Conservation (phyloP, 2,329 filamentous ascomycete genomes). For the Lecanicillium sp. region DNA sequence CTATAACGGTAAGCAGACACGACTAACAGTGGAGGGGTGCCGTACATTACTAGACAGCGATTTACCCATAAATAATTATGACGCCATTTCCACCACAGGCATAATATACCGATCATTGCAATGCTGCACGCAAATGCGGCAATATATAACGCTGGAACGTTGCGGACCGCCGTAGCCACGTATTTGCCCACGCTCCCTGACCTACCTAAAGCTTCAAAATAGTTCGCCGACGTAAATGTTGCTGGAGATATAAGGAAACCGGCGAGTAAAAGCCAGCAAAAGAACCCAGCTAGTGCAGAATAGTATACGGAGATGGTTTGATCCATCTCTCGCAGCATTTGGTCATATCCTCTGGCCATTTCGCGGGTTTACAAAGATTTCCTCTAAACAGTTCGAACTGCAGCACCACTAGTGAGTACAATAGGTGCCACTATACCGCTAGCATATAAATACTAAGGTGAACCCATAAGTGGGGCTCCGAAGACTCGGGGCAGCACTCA, state of each 20-base stretch:
- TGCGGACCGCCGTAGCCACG: neutral
- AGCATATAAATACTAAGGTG: too few species aligned
- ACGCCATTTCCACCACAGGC: neutral
- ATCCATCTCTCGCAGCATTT: neutral
- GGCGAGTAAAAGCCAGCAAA: constrained; percentile 1
- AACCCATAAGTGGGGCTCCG: too few species aligned
- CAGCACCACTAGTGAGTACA: too few species aligned
- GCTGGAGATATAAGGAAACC: constrained; percentile 2
- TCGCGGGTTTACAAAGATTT: too few species aligned
- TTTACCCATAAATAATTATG: neutral
- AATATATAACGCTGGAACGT: neutral
- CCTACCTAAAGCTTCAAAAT: neutral
- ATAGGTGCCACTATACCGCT: too few species aligned
- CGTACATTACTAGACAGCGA: neutral
- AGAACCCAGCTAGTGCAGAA: neutral
- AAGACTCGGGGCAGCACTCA: too few species aligned
- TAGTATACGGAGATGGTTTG: neutral
- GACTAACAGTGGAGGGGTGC: neutral
- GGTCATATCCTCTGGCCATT: neutral
- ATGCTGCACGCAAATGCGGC: constrained; percentile 2
- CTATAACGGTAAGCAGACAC: neutral
- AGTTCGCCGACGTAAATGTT: neutral
- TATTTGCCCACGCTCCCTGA: neutral
- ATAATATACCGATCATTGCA: constrained; percentile 7
- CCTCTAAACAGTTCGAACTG: too few species aligned